Conservation (phyloP, 2,329 filamentous ascomycete genomes). For the Curvularia sp. region DNA sequence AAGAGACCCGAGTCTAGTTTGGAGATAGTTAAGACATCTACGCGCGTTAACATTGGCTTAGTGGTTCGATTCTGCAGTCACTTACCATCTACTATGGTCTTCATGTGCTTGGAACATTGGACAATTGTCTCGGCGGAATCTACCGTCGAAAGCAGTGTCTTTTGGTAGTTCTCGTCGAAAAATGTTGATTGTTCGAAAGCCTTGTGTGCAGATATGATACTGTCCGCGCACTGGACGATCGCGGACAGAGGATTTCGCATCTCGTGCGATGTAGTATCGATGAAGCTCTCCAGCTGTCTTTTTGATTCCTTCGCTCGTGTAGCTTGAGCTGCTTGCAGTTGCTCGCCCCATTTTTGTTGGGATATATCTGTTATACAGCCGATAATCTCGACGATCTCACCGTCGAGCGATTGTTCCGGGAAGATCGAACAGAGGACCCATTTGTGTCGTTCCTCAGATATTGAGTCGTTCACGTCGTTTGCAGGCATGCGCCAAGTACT, state of each 20-base stretch:
- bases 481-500: too few species aligned
- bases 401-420: slow-evolving; percentile 37
- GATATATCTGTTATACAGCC: slow-evolving; percentile 46
- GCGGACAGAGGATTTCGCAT: slow-evolving; percentile 49
- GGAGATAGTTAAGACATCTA: slow-evolving; percentile 47
- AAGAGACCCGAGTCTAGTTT: slow-evolving; percentile 44
- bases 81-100: slow-evolving; percentile 46
- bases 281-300: slow-evolving; percentile 47
- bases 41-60: too few species aligned
- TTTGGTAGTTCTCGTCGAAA: too few species aligned
- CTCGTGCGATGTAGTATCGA: slow-evolving; percentile 49
- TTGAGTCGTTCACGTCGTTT: too few species aligned
- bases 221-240: slow-evolving; percentile 46
- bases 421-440: slow-evolving; percentile 53
- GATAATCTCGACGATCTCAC: slow-evolving; percentile 41
- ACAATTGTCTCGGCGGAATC: too few species aligned
- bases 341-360: slow-evolving; percentile 48
- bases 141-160: too few species aligned
- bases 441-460: too few species aligned
- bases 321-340: slow-evolving; percentile 38
- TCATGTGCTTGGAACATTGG: slow-evolving; percentile 47
- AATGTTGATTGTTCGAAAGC: too few species aligned
- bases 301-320: slow-evolving; percentile 45
- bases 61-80: too few species aligned
- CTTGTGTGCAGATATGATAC: too few species aligned